Conservation (phyloP, 2,329 filamentous ascomycete species). For the Mollisia scopiformis region DNA sequence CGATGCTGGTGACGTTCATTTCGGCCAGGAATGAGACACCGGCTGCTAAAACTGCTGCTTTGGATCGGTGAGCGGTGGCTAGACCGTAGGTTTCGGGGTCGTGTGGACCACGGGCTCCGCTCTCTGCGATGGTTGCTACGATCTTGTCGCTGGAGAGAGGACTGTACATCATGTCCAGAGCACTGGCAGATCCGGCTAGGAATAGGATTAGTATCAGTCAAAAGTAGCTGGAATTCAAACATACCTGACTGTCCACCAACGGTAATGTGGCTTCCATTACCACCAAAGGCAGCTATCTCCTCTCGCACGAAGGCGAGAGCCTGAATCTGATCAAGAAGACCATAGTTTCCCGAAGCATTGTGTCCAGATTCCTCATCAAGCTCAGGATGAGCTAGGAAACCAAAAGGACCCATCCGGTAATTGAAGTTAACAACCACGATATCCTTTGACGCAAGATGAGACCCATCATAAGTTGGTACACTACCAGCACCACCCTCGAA, state of each 20-base stretch:
- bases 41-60: constrained; percentile 3
- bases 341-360: constrained; percentile 41
- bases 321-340: constrained; percentile 50
- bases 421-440: constrained; percentile 48
- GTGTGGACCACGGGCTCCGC: constrained; percentile 32
- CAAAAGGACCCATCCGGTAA: constrained; percentile 52
- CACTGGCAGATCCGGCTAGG: constrained; percentile 46
- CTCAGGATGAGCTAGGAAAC: constrained; percentile 49
- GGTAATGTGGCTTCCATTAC: constrained; percentile 48
- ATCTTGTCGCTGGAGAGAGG: constrained; percentile 31
- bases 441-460: constrained; percentile 44
- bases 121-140: constrained; percentile 32
- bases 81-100: constrained; percentile 28
- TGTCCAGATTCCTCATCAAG: constrained; percentile 25
- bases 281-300: constrained; percentile 46
- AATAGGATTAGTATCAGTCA: background rate
- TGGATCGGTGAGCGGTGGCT: constrained; percentile 28
- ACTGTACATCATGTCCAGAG: constrained; percentile 34
- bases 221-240: constrained; percentile 20
- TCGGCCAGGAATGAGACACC: constrained; percentile 20
- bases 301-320: constrained; percentile 53
- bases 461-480: constrained; percentile 43
- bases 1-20: constrained; percentile 26
- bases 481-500: constrained; percentile 42
- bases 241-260: constrained; percentile 42